Percentiles rank a stretch among this genome's conserved stretches.
Evolutionary conservation across 108 stramenopile genomes (phyloP).

Genomic region (Skeletonema marinoi): DNA sequence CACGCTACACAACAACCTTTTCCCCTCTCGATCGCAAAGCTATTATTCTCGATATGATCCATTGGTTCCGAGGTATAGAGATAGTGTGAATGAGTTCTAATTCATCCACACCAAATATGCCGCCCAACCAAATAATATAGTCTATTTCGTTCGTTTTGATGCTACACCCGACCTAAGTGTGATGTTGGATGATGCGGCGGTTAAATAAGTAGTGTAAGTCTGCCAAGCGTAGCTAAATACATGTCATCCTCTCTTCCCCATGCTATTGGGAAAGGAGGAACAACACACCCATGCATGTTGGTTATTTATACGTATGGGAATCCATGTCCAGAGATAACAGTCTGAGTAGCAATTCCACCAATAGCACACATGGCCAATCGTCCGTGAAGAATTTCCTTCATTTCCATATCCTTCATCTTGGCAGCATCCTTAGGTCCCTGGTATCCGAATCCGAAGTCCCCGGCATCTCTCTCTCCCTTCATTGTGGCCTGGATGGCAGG

Average conservation of each 20-base stretch:
- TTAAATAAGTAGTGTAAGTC: neutral
- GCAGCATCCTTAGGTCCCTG: slow-evolving; percentile 55
- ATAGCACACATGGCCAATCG: slow-evolving; percentile 93
- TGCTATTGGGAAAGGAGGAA: too few species aligned
- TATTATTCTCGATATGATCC: neutral
- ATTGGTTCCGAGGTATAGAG: neutral
- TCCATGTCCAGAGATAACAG: slow-evolving; percentile 82
- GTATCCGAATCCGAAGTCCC: slow-evolving; percentile 81
- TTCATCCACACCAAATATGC: neutral
- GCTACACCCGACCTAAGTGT: neutral
- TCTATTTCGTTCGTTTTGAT: neutral
- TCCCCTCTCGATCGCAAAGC: neutral
- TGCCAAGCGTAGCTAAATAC: neutral
- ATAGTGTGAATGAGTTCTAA: neutral
- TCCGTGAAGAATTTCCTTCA: slow-evolving; percentile 58
- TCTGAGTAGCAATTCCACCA: slow-evolving; percentile 89
- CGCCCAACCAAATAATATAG: neutral
- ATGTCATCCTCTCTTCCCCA: too few species aligned
- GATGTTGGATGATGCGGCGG: neutral
- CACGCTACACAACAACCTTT: neutral
- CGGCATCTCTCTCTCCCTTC: slow-evolving; percentile 75
- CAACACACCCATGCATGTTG: neutral
- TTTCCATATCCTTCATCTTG: slow-evolving; percentile 51
- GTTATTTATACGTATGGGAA: slow-evolving; percentile 88
- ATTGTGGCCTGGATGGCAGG: slow-evolving; percentile 70